These are phyloP conservation scores for Colletotrichum sp. DNA, from an alignment of 2,329 filamentous ascomycete genomes.

Conservation along the genomic window DNA sequence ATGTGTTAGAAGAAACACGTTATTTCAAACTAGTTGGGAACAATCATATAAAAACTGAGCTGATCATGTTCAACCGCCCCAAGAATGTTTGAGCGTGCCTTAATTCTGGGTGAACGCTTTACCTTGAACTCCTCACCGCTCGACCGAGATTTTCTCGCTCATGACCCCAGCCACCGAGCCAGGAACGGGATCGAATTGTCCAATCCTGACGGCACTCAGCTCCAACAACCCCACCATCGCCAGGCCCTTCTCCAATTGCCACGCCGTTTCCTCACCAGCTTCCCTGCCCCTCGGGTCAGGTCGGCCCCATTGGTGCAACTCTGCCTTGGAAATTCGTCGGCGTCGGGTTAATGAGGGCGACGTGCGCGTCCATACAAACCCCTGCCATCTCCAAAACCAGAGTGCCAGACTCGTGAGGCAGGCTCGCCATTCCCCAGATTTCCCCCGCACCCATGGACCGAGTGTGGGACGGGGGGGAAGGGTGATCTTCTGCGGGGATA, in stretches of 20 bases:
- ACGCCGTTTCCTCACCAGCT: background rate
- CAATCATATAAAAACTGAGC: background rate
- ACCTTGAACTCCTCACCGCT: background rate
- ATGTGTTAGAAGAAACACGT: too few species aligned
- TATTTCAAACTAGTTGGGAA: too few species aligned
- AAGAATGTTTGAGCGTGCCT: background rate
- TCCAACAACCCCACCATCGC: background rate
- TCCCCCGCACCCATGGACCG: constrained; percentile 7
- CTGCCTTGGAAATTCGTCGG: background rate
- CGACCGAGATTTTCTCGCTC: background rate
- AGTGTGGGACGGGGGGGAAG: background rate
- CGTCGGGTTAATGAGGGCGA: constrained; percentile 4
- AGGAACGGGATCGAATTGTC: background rate
- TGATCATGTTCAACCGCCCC: background rate
- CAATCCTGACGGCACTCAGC: background rate
- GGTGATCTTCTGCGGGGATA: constrained; percentile 8
- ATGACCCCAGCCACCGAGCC: background rate
- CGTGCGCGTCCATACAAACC: background rate
- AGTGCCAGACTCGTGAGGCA: background rate
- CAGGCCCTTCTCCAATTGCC: background rate
- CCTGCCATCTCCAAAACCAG: background rate
- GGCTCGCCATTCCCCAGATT: constrained; percentile 11
- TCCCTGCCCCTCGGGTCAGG: background rate
- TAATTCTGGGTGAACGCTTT: background rate
- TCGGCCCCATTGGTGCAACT: constrained; percentile 9